Conservation (phyloP, 164 flowering plant genomes). For the Chimonanthus salicifolius region DNA sequence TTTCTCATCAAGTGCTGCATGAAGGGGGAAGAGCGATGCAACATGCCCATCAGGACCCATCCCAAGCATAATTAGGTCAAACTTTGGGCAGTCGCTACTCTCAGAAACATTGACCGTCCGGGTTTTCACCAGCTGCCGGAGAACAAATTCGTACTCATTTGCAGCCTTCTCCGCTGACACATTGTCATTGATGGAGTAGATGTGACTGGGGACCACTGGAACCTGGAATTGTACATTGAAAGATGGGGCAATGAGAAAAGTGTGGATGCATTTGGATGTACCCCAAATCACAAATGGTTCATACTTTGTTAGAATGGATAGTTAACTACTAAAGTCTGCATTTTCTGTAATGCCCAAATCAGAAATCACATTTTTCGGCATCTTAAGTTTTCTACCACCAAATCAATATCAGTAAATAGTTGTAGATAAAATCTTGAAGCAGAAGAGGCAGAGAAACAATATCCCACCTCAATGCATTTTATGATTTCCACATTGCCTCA, state of each 20-base stretch:
- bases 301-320: no score
- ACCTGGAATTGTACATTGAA: conserved; percentile 34
- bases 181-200: conserved; percentile 63
- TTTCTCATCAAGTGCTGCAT: conserved; percentile 41
- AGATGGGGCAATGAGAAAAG: not conserved
- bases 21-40: conserved; percentile 67
- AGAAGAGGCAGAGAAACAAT: not conserved
- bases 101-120: conserved; percentile 51
- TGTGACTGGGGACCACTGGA: conserved; percentile 59
- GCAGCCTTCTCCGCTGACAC: conserved; percentile 79
- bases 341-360: not conserved
- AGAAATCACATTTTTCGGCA: not conserved
- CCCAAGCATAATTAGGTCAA: conserved; percentile 73
- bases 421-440: not conserved
- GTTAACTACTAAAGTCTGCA: not conserved
- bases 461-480: no score
- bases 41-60: conserved; percentile 79
- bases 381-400: not conserved
- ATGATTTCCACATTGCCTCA: no score
- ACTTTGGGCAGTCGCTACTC: conserved; percentile 67
- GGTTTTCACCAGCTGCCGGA: conserved; percentile 63
- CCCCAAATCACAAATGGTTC: not conserved
- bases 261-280: not conserved
- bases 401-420: not conserved
- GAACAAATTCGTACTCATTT: conserved; percentile 51